These are phyloP conservation scores for Debaryomyces prosopidis DNA, from an alignment of 805 yeast species.

Conservation along the genomic window DNA sequence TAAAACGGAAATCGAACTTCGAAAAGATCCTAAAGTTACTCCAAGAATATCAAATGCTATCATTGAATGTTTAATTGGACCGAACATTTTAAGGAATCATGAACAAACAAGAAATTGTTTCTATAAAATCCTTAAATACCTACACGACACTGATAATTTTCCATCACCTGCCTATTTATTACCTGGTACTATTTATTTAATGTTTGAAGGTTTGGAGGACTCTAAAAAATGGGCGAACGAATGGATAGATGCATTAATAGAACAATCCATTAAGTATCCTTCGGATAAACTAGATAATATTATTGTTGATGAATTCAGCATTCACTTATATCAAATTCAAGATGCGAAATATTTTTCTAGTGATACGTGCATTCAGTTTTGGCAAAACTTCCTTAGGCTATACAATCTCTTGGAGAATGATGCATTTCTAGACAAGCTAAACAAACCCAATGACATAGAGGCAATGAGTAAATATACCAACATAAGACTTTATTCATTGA, in stretches of 20 bases:
- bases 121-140: neutral
- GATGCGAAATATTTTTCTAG: slow-evolving; percentile 49
- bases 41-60: slow-evolving; percentile 19
- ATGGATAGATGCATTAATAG: slow-evolving; percentile 6
- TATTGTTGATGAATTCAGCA: slow-evolving; percentile 55
- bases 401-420: slow-evolving; percentile 34
- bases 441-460: slow-evolving; percentile 29
- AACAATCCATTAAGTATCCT: slow-evolving; percentile 3
- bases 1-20: slow-evolving; percentile 4
- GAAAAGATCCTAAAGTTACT: neutral
- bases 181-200: slow-evolving; percentile 56
- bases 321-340: slow-evolving; percentile 54
- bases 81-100: slow-evolving; percentile 46
- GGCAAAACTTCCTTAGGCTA: slow-evolving; percentile 43
- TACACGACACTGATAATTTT: neutral
- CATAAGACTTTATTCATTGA: slow-evolving; percentile 35
- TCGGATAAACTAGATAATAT: slow-evolving; percentile 18
- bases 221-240: slow-evolving; percentile 50
- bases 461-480: slow-evolving; percentile 26
- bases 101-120: slow-evolving; percentile 19
- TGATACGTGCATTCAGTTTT: slow-evolving; percentile 43
- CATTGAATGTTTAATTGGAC: slow-evolving; percentile 53
- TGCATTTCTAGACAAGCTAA: slow-evolving; percentile 30
- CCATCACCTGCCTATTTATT: slow-evolving; percentile 10
- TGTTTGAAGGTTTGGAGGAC: slow-evolving; percentile 52